Conservation (phyloP, 768 basidiomycete genomes). For the Pholiota microspora region DNA sequence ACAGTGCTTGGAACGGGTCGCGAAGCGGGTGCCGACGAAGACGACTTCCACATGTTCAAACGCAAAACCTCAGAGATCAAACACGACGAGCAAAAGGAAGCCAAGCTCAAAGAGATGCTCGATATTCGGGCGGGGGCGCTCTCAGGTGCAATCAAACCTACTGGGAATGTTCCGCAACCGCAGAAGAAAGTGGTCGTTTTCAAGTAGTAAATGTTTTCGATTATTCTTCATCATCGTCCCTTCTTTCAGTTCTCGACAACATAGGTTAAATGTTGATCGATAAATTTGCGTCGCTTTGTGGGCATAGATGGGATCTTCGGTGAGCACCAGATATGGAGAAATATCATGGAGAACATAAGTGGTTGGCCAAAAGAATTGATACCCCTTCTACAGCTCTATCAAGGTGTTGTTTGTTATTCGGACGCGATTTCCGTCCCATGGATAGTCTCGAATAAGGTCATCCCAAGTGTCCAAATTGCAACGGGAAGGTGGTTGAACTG, state of each 20-base stretch:
- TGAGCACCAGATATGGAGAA: too few species aligned
- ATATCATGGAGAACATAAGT: too few species aligned
- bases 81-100: slow-evolving; percentile 51
- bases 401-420: neutral
- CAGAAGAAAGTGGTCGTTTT: slow-evolving; percentile 43
- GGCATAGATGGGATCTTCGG: too few species aligned
- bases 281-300: too few species aligned
- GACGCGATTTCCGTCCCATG: slow-evolving; percentile 2
- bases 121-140: slow-evolving; percentile 44
- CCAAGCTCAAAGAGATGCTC: slow-evolving; percentile 37
- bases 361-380: too few species aligned
- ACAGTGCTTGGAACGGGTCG: slow-evolving; percentile 42
- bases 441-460: slow-evolving; percentile 3
- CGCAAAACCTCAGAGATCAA: slow-evolving; percentile 61
- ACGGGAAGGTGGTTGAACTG: neutral
- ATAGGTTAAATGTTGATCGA: too few species aligned
- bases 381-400: neutral
- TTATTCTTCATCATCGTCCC: neutral
- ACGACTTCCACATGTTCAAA: slow-evolving; percentile 87
- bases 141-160: slow-evolving; percentile 36
- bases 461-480: neutral
- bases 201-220: slow-evolving; percentile 10
- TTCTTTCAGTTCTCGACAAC: too few species aligned
- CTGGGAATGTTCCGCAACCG: slow-evolving; percentile 25
- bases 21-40: slow-evolving; percentile 85